phyloP scores from a whole-genome alignment of 352 stramenopile species.

The Phytophthora nicotianae region DNA sequence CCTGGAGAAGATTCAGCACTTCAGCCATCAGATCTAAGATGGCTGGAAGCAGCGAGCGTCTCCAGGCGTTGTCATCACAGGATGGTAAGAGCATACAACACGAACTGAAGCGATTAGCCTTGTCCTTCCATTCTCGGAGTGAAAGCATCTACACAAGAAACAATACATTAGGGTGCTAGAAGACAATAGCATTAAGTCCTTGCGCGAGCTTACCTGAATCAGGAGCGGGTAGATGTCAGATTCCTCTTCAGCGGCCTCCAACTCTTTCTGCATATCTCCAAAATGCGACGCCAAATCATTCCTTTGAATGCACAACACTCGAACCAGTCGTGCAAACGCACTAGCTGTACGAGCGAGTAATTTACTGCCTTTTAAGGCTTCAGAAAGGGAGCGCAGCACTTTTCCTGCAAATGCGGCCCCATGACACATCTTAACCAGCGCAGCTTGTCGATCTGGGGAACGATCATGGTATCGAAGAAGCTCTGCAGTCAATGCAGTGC shows the following conservation, averaged over 20 bases:
- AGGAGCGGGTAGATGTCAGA: constrained; percentile 43
- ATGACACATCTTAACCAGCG: constrained; percentile 26
- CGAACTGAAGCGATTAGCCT: constrained; percentile 35
- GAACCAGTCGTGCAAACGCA: constrained; percentile 39
- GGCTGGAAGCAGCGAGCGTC: constrained; percentile 36
- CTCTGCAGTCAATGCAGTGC: constrained; percentile 32
- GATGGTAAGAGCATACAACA: constrained; percentile 31
- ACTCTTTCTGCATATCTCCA: constrained; percentile 34
- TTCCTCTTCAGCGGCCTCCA: constrained; percentile 34
- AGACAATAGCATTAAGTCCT: not conserved
- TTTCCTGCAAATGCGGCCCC: constrained; percentile 26
- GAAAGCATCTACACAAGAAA: constrained; percentile 44
- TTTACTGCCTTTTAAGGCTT: constrained; percentile 38
- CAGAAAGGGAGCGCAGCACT: constrained; percentile 24
- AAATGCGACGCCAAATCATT: constrained; percentile 31
- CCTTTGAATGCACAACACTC: constrained; percentile 34
- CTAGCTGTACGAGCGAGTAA: constrained; percentile 29
- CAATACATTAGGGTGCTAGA: not conserved
- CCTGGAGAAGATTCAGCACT: constrained; percentile 42
- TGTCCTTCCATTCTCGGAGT: constrained; percentile 43
- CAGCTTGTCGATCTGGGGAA: constrained; percentile 16
- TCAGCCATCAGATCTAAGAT: constrained; percentile 48
- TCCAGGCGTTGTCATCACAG: constrained; percentile 32
- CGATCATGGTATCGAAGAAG: constrained; percentile 32
- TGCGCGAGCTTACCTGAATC: constrained; percentile 38